These are phyloP conservation scores for Aurinia saxatilis DNA, from an alignment of 345 rosid genomes.

Conservation along the genomic window DNA sequence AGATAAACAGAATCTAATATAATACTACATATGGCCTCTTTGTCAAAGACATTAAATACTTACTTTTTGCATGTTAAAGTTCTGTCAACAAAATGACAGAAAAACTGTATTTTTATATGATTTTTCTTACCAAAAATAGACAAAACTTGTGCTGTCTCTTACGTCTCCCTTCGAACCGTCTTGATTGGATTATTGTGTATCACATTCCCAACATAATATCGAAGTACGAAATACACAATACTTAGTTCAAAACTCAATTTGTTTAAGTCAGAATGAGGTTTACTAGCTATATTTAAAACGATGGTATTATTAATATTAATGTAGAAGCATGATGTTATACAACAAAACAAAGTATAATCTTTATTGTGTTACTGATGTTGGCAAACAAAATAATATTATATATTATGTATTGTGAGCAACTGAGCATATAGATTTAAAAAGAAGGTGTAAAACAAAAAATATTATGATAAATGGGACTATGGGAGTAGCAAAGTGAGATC, in stretches of 20 bases:
- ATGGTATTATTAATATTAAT: no score
- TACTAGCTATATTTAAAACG: background rate
- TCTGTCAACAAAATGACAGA: conserved; percentile 6
- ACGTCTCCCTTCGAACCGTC: conserved; percentile 16
- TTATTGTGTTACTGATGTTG: no score
- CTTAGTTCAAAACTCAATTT: background rate
- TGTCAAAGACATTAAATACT: conserved; percentile 5
- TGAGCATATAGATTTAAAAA: no score
- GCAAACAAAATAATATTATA: no score
- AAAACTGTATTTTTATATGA: background rate
- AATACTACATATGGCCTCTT: background rate
- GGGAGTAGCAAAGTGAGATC: no score
- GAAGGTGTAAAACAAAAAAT: no score
- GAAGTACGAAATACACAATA: background rate
- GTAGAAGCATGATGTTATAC: background rate
- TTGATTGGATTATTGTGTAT: conserved; percentile 9
- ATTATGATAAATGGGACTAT: no score
- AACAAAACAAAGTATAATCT: no score
- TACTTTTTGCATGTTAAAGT: conserved; percentile 11
- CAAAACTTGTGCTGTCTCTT: conserved; percentile 14
- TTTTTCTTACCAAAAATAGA: background rate
- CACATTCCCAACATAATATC: background rate
- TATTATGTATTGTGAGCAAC: no score
- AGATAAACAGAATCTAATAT: background rate
- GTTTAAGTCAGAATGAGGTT: background rate